These are phyloP conservation scores for Mycena metata DNA, from an alignment of 768 basidiomycete genomes.

Conservation along the genomic window DNA sequence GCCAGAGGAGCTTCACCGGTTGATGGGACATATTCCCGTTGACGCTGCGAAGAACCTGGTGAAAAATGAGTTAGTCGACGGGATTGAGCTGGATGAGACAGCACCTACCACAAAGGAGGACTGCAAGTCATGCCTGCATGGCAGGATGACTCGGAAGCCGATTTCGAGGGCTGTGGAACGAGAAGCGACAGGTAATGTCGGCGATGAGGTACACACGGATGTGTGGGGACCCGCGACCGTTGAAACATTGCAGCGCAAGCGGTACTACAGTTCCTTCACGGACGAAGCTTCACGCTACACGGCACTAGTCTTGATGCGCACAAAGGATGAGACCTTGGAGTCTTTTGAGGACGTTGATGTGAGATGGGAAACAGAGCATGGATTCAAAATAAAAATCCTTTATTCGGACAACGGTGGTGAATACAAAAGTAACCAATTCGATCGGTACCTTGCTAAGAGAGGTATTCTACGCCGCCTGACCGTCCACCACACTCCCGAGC, in stretches of 20 bases:
- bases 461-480: conserved; percentile 40
- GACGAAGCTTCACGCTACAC: conserved; percentile 48
- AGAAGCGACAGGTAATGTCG: conserved; percentile 38
- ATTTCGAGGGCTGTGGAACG: conserved; percentile 41
- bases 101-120: conserved; percentile 31
- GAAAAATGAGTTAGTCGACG: conserved; percentile 41
- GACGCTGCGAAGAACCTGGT: conserved; percentile 42
- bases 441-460: conserved; percentile 31
- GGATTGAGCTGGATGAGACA: conserved; percentile 42
- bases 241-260: conserved; percentile 34
- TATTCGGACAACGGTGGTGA: conserved; percentile 48
- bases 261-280: conserved; percentile 50
- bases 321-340: conserved; percentile 46
- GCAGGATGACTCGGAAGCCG: conserved; percentile 45
- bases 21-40: too few species aligned
- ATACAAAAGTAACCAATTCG: conserved; percentile 42
- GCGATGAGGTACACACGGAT: conserved; percentile 51
- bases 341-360: conserved; percentile 43
- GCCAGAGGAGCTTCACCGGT: too few species aligned
- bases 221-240: conserved; percentile 52
- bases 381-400: conserved; percentile 43
- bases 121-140: conserved; percentile 48
- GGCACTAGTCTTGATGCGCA: conserved; percentile 39
- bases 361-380: conserved; percentile 39
- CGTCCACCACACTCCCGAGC: conserved; percentile 44